Percentiles rank a stretch among this genome's conserved stretches.
These are phyloP conservation scores for Pseudomassariella vexata DNA, from an alignment of 2,329 filamentous ascomycete genomes.

Conservation along the genomic window DNA sequence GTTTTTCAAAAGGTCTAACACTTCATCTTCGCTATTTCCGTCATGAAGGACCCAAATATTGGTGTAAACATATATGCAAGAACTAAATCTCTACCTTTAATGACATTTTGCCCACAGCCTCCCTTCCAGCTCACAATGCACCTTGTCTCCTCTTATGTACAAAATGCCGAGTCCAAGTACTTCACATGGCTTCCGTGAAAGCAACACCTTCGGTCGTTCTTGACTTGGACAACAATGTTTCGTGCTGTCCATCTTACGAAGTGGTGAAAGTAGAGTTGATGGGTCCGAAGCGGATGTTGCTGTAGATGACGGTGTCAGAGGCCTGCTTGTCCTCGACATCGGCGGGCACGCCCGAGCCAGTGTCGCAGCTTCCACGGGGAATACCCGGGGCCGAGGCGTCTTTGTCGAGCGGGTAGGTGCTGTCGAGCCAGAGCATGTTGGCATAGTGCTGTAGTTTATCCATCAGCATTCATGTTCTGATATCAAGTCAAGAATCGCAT, in stretches of 20 bases:
- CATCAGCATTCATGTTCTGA: not conserved
- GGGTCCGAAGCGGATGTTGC: constrained; percentile 42
- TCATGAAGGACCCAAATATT: no score
- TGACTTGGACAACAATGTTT: no score
- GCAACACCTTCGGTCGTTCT: no score
- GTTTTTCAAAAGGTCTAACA: no score
- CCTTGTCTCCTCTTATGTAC: no score
- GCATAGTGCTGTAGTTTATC: constrained; percentile 32
- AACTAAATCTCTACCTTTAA: no score
- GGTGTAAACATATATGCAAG: no score
- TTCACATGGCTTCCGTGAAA: no score
- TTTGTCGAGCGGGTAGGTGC: constrained; percentile 32
- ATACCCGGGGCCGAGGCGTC: constrained; percentile 29
- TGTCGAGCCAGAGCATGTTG: constrained; percentile 59
- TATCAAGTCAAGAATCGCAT: constrained; percentile 24
- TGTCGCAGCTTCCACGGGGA: constrained; percentile 39
- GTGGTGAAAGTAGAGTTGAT: constrained; percentile 35
- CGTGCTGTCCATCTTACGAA: not conserved
- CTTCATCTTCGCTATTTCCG: no score
- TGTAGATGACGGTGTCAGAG: constrained; percentile 36
- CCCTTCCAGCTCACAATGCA: no score
- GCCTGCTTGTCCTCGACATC: constrained; percentile 33
- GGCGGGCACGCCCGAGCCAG: constrained; percentile 36
- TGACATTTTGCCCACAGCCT: no score
- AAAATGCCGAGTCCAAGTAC: no score